Base-by-base conservation (phyloP, 768 basidiomycete genomes). In the Flagelloscypha sp. region DNA sequence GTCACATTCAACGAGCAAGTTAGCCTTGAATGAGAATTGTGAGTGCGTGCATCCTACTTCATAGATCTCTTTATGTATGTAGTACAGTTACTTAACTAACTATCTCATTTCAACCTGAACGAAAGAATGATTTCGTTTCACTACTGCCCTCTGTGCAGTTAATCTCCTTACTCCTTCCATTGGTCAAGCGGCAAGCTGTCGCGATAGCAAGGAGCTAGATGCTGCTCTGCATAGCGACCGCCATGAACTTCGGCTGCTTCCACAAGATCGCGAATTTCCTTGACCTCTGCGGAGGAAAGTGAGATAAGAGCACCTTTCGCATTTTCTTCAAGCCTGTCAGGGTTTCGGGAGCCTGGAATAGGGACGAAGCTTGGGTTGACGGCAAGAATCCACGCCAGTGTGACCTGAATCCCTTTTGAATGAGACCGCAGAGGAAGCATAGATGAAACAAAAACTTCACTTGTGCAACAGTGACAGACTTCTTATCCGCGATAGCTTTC, bases 401-500 rank as follows among this genome's bases (percentile, higher is more conserved):
- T 40, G 20, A 44, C 32, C 30, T n/a, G n/a, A n/a, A n/a, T n/a
- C n/a, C n/a, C n/a, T n/a, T n/a, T n/a, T n/a, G n/a, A n/a, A n/a
- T n/a, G n/a, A n/a, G n/a, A n/a, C n/a, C n/a, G n/a, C n/a, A n/a
- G n/a, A n/a, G n/a, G n/a, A n/a, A n/a, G n/a, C n/a, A n/a, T n/a
- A n/a, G n/a, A n/a, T n/a, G n/a, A n/a, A n/a, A n/a, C n/a, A n/a
- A n/a, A n/a, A n/a, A n/a, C n/a, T n/a, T n/a, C n/a, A n/a, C n/a
- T 27, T 48, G 46, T 13, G 39, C 37, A 1, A 56, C 31, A 0
- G 58, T 54, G 29, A 47, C 54, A n/a, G 45, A 43, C 38, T 62
- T 52, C 34, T 51, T 51, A 12, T 47, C 36, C 4, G 55, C 62
- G 15, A 64, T 38, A 13, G 37, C 32, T 27, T 54, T 35, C 38